Evolutionary conservation across 2,329 filamentous ascomycete species (phyloP), one percentile per base, ranked within the genome.

Genomic region (Coniochaeta hoffmannii): DNA sequence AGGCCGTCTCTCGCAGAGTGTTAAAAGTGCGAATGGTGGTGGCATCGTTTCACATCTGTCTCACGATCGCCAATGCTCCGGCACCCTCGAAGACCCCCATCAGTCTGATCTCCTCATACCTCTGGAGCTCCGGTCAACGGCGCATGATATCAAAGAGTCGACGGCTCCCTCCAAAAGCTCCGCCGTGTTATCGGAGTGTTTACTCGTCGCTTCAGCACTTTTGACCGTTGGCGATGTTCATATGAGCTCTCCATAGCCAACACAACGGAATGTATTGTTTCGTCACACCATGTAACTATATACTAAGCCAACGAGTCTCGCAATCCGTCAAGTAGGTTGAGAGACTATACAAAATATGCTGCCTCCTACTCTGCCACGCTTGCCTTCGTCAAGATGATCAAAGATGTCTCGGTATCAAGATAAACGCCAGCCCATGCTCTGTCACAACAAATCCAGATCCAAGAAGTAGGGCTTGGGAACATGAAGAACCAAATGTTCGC

Each of bases 21-120:
- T n/a, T n/a, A n/a, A n/a, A n/a, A n/a, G n/a, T n/a, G n/a, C n/a
- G 5, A 19, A 2, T 44, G 4, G 15, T 5, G 6, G 26, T 28
- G 41, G 5, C 41, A 3, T 46, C 41, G 52, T 53, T 53, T 53
- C 52, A 53, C 22, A 44, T 44, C 36, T 53, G 52, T 53, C 52
- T 53, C 52, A 53, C 52, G 35, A 53, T 46, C 4, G 24, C 24
- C 22, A 28, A 24, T 46, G 41, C 19, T 15, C n/a, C 24, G 3
- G n/a, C n/a, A 15, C 24, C 41, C 41, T 4, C n/a, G 7, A 9
- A 3, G 24, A 28, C n/a, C 36, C 36, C 36, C 9, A n/a, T 22
- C n/a, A 7, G 41, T 46, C 41, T 46, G 41, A 46, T 46, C 41
- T 28, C 14, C 41, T 46, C 41, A 41, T 19, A 41, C 36, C 19